Evolutionary conservation across 495 filamentous ascomycete species (phyloP).

Genomic region (Hypoxylon lienhwacheense): DNA sequence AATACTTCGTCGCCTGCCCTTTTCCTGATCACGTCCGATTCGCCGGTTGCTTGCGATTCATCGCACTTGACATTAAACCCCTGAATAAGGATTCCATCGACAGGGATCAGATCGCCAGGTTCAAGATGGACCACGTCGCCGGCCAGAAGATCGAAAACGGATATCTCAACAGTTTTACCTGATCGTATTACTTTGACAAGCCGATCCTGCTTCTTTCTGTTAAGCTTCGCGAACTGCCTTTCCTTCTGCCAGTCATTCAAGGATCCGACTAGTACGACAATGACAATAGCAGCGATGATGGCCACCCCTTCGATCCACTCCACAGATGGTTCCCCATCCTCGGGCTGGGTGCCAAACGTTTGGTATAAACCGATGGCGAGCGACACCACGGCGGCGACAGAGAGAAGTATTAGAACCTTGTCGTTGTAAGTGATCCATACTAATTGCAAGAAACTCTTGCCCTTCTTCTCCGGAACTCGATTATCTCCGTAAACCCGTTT

Average conservation of each 20-base stretch:
- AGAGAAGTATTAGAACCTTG: constrained; percentile 76
- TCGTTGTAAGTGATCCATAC: constrained; percentile 90
- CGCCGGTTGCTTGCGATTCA: constrained; percentile 81
- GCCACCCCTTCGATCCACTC: constrained; percentile 84
- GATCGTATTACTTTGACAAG: constrained; percentile 76
- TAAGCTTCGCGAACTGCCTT: constrained; percentile 76
- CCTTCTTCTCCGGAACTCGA: constrained; percentile 70
- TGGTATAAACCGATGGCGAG: constrained; percentile 75
- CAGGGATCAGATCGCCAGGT: constrained; percentile 74
- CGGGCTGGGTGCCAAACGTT: constrained; percentile 51
- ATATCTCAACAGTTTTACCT: constrained; percentile 70
- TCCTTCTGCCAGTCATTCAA: constrained; percentile 81
- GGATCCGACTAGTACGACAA: constrained; percentile 74
- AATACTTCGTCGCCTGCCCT: constrained; percentile 75
- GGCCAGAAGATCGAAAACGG: constrained; percentile 69
- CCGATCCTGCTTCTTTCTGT: constrained; percentile 78
- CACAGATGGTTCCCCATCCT: constrained; percentile 50
- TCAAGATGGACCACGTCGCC: constrained; percentile 75
- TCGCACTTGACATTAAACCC: constrained; percentile 79
- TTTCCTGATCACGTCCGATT: constrained; percentile 81
- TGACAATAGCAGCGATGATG: constrained; percentile 73
- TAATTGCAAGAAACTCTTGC: constrained; percentile 68
- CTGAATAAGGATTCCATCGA: constrained; percentile 71
- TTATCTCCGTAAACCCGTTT: constrained; percentile 74
- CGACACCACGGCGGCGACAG: constrained; percentile 71